Percentiles rank a stretch among this genome's conserved stretches.
phyloP scores from a whole-genome alignment of 495 filamentous ascomycete species.

The Trypethelium eluteriae region DNA sequence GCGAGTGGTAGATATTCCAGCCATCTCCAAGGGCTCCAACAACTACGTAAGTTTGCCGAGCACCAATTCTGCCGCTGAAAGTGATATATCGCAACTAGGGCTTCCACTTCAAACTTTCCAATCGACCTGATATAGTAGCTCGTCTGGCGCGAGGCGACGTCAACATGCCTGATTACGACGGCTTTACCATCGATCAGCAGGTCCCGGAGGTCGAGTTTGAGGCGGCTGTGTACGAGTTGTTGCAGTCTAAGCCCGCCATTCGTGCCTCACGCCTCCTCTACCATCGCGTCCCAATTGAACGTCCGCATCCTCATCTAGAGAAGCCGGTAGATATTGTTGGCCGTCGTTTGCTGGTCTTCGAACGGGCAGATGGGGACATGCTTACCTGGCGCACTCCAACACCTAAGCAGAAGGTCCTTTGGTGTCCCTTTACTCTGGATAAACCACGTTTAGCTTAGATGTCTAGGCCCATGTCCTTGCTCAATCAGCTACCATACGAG shows the following conservation, averaged over 20 bases:
- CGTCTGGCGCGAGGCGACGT: slow-evolving; percentile 30
- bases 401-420: slow-evolving; percentile 24
- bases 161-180: slow-evolving; percentile 33
- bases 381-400: slow-evolving; percentile 28
- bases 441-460: neutral
- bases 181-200: slow-evolving; percentile 20
- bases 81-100: slow-evolving; percentile 15
- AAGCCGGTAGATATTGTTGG: slow-evolving; percentile 27
- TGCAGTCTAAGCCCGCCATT: slow-evolving; percentile 26
- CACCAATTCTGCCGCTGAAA: slow-evolving; percentile 13
- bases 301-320: slow-evolving; percentile 17
- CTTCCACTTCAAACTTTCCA: slow-evolving; percentile 28
- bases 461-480: slow-evolving; percentile 23
- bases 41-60: slow-evolving; percentile 29
- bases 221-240: slow-evolving; percentile 27
- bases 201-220: slow-evolving; percentile 27
- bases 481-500: slow-evolving; percentile 32
- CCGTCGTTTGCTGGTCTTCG: slow-evolving; percentile 33
- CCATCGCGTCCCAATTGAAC: slow-evolving; percentile 28
- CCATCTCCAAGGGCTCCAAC: slow-evolving; percentile 26
- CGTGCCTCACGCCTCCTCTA: slow-evolving; percentile 28
- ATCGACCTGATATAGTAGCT: slow-evolving; percentile 29
- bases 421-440: slow-evolving; percentile 12
- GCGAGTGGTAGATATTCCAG: slow-evolving; percentile 27
- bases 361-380: slow-evolving; percentile 30